Evolutionary conservation across 805 yeast species (phyloP).

Genomic region (Starmera pachycereana): DNA sequence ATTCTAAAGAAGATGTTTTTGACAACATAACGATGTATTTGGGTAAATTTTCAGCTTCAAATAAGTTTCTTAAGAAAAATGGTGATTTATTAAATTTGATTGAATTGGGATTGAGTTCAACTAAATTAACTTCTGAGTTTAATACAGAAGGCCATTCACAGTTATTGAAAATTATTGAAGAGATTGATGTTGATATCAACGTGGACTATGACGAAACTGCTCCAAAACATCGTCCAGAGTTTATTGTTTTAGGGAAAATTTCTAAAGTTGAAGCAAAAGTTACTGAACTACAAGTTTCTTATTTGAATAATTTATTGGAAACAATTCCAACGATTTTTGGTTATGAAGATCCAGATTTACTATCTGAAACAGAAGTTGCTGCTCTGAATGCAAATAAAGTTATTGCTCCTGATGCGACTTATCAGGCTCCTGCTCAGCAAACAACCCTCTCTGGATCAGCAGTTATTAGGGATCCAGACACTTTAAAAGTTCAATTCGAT

Average conservation of each 20-base stretch:
- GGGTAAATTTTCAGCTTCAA: conserved; percentile 73
- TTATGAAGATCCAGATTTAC: conserved; percentile 28
- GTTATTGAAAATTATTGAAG: conserved; percentile 50
- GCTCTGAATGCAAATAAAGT: conserved; percentile 54
- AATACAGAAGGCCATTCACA: conserved; percentile 30
- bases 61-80: conserved; percentile 35
- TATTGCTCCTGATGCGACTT: conserved; percentile 24
- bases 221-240: conserved; percentile 31
- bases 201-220: conserved; percentile 38
- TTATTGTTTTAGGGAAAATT: conserved; percentile 44
- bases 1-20: conserved; percentile 29
- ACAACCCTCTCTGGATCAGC: conserved; percentile 11
- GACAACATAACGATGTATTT: conserved; percentile 63
- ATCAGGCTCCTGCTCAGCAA: conserved; percentile 10
- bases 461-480: conserved; percentile 10
- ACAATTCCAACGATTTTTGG: conserved; percentile 46
- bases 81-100: conserved; percentile 40
- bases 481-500: conserved; percentile 31
- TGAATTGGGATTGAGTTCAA: conserved; percentile 60
- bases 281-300: conserved; percentile 64
- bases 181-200: conserved; percentile 50
- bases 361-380: conserved; percentile 49
- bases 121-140: conserved; percentile 56
- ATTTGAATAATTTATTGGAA: conserved; percentile 43
- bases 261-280: conserved; percentile 53